phyloP scores from a whole-genome alignment of 441 rosid species.

The Biscutella auriculata region DNA sequence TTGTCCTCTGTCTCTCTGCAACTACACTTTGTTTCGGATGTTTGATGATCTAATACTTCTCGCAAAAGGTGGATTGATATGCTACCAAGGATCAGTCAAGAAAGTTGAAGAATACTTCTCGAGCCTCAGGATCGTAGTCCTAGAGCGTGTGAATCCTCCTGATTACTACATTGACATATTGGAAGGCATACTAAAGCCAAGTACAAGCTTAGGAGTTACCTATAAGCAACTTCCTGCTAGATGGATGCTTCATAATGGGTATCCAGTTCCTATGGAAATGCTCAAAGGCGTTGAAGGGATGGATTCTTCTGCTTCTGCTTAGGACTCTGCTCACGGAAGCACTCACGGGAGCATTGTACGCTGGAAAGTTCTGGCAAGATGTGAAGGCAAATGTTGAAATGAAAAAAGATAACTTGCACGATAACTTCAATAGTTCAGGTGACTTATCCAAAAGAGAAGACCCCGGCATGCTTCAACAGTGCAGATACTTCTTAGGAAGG shows the following conservation, averaged over 20 bases:
- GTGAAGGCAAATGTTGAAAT: conserved; percentile 45
- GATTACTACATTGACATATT: conserved; percentile 59
- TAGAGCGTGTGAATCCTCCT: conserved; percentile 59
- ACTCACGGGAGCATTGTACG: conserved; percentile 28
- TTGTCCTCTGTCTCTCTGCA: too few species aligned
- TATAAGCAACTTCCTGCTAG: conserved; percentile 55
- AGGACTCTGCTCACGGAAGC: conserved; percentile 32
- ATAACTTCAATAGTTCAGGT: conserved; percentile 33
- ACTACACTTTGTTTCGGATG: too few species aligned
- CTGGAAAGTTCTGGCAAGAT: conserved; percentile 76
- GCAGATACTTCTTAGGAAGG: conserved; percentile 90
- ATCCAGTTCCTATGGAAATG: conserved; percentile 73
- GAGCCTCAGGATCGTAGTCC: conserved; percentile 42
- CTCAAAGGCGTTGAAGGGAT: conserved; percentile 44
- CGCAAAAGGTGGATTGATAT: conserved; percentile 53
- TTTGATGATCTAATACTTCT: conserved; percentile 51
- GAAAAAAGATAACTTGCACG: conserved; percentile 48
- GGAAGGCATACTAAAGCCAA: conserved; percentile 49
- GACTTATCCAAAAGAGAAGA: conserved; percentile 63
- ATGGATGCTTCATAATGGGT: conserved; percentile 64
- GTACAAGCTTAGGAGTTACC: too few species aligned
- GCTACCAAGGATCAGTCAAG: conserved; percentile 55
- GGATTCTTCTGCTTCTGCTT: conserved; percentile 30
- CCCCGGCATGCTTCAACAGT: conserved; percentile 58
- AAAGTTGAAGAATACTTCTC: conserved; percentile 54